Evolutionary conservation across 352 stramenopile genomes (phyloP).

Genomic region (Pythium utonaiense): DNA sequence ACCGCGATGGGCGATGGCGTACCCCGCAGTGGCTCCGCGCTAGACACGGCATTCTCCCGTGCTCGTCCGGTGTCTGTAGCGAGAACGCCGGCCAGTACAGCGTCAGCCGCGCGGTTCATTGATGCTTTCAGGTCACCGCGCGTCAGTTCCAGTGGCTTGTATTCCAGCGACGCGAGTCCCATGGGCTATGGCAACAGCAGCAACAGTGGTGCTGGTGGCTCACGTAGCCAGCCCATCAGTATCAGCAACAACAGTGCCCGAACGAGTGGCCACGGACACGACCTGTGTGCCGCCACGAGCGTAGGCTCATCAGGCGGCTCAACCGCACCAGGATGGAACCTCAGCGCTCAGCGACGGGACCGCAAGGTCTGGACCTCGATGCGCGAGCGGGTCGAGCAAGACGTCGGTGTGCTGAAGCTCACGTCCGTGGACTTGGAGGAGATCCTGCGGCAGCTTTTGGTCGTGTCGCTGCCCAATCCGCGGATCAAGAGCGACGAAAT

Average conservation of each 20-base stretch:
- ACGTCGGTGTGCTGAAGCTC: slow-evolving; percentile 49
- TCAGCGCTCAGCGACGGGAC: slow-evolving; percentile 58
- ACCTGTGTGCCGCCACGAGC: too few relatives aligned
- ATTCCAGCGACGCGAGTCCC: background rate
- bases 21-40: background rate
- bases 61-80: background rate
- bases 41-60: background rate
- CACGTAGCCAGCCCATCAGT: slow-evolving; percentile 25
- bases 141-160: background rate
- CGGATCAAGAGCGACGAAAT: slow-evolving; percentile 59
- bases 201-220: background rate
- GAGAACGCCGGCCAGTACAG: background rate
- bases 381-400: slow-evolving; percentile 52
- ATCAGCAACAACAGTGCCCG: slow-evolving; percentile 8
- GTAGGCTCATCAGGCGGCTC: background rate
- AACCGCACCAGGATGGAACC: slow-evolving; percentile 40
- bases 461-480: slow-evolving; percentile 52
- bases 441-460: slow-evolving; percentile 69
- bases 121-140: slow-evolving; percentile 17
- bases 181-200: slow-evolving; percentile 23
- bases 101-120: slow-evolving; percentile 16
- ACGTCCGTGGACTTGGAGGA: slow-evolving; percentile 79
- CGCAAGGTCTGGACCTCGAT: slow-evolving; percentile 60
- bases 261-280: background rate
- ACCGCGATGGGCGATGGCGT: background rate